Conservation (phyloP, 129 eudicot species). For the Helichrysum umbraculigerum region DNA sequence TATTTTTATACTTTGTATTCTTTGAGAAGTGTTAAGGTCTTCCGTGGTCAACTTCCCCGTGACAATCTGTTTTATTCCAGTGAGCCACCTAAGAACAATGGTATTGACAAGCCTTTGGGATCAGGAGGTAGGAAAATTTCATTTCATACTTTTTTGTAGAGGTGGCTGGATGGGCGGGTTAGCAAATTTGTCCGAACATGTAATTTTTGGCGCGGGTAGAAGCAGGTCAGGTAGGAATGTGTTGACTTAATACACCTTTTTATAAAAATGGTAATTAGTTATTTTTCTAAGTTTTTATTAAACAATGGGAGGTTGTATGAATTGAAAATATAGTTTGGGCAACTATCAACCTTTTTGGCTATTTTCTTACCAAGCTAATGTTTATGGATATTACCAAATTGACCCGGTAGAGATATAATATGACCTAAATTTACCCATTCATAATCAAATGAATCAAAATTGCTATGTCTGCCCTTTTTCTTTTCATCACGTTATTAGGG, state of each 20-base stretch:
- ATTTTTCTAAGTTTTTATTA: background rate
- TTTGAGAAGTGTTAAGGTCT: slow-evolving; percentile 68
- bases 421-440: background rate
- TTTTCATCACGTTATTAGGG: background rate
- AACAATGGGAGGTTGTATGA: background rate
- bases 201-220: background rate
- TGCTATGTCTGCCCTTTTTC: background rate
- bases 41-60: slow-evolving; percentile 76
- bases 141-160: background rate
- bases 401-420: background rate
- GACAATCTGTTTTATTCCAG: slow-evolving; percentile 65
- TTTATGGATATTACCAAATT: background rate
- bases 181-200: background rate
- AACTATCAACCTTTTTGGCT: background rate
- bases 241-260: background rate
- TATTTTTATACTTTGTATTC: slow-evolving; percentile 11
- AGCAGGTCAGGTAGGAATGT: background rate
- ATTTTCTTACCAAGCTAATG: background rate
- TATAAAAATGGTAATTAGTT: background rate
- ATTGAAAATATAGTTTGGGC: background rate
- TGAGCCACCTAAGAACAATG: slow-evolving; percentile 63
- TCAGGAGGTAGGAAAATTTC: slow-evolving; percentile 46
- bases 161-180: background rate
- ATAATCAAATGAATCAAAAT: background rate
- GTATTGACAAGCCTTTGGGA: slow-evolving; percentile 54